Conservation (phyloP, 2,329 filamentous ascomycete genomes). For the Colletotrichum viniferum region DNA sequence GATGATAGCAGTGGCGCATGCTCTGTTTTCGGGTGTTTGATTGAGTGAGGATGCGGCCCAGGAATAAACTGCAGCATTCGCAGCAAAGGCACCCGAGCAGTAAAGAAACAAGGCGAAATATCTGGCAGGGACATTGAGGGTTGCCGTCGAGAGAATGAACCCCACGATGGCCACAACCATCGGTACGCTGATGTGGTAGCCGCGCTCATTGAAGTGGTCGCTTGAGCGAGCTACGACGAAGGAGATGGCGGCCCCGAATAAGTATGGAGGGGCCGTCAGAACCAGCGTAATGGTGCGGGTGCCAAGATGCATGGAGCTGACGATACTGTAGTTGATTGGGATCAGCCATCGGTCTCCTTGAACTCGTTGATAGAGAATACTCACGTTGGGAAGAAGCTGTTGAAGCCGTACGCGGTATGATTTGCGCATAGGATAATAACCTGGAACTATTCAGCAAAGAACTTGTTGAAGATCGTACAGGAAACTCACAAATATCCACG, state of each 20-base stretch:
- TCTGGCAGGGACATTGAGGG: conserved; percentile 54
- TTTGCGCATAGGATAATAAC: conserved; percentile 22
- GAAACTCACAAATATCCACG: conserved; percentile 25
- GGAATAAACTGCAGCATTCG: conserved; percentile 35
- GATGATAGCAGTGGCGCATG: conserved; percentile 35
- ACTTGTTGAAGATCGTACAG: accelerated
- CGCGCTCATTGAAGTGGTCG: conserved; percentile 19
- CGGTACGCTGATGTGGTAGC: conserved; percentile 20
- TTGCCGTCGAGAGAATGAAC: conserved; percentile 65
- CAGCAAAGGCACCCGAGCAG: conserved; percentile 18
- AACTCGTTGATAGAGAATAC: neutral
- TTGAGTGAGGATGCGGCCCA: conserved; percentile 37
- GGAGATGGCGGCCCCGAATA: conserved; percentile 19
- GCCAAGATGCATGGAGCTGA: conserved; percentile 32
- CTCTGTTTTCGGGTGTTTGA: conserved; percentile 40
- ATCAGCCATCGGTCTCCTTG: neutral
- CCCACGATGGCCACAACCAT: conserved; percentile 50
- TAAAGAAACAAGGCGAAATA: conserved; percentile 43
- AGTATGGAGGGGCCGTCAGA: conserved; percentile 29
- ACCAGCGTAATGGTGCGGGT: conserved; percentile 33
- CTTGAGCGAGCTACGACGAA: conserved; percentile 21
- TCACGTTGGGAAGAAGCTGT: conserved; percentile 26
- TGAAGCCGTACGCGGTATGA: conserved; percentile 25
- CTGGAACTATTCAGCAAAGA: neutral
- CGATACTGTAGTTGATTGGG: neutral